Evolutionary conservation across 2,329 filamentous ascomycete genomes (phyloP).

Genomic region (Phaeosphaeria sp.): DNA sequence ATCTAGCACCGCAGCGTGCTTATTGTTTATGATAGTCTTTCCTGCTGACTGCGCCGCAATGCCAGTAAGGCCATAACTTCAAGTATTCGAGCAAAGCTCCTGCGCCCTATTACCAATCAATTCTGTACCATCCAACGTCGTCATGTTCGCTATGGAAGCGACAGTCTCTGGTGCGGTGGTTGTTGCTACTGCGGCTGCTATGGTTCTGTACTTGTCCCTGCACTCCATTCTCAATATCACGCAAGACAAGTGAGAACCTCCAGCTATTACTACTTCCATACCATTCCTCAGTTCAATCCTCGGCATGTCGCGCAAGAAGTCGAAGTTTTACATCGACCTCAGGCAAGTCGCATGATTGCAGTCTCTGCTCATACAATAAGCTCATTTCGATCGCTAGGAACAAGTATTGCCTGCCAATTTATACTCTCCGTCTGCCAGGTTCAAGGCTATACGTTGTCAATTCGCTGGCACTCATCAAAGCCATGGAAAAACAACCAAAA

Average conservation of each 20-base stretch:
- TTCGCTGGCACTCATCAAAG: slow-evolving; percentile 7
- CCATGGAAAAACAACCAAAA: not conserved
- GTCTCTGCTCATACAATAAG: no score
- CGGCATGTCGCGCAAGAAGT: not conserved
- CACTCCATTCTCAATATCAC: no score
- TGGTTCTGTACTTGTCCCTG: no score
- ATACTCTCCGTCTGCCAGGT: slow-evolving; percentile 48
- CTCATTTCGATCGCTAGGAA: slow-evolving; percentile 3
- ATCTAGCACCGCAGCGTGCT: not conserved
- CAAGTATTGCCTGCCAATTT: slow-evolving; percentile 41
- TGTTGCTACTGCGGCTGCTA: no score
- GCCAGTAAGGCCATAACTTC: not conserved
- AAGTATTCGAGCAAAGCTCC: no score
- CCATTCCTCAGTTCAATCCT: not conserved
- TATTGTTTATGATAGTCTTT: not conserved
- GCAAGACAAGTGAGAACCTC: no score
- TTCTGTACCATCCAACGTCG: no score
- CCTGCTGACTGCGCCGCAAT: not conserved
- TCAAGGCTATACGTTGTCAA: slow-evolving; percentile 51
- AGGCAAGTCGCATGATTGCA: not conserved
- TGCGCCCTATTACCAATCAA: no score
- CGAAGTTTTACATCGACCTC: not conserved
- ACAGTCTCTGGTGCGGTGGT: no score
- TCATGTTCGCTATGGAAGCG: no score
- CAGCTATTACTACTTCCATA: not conserved